Evolutionary conservation across 2,329 filamentous ascomycete species (phyloP), one percentile per base, ranked within the genome.

Genomic region (Xylariaceae sp.): DNA sequence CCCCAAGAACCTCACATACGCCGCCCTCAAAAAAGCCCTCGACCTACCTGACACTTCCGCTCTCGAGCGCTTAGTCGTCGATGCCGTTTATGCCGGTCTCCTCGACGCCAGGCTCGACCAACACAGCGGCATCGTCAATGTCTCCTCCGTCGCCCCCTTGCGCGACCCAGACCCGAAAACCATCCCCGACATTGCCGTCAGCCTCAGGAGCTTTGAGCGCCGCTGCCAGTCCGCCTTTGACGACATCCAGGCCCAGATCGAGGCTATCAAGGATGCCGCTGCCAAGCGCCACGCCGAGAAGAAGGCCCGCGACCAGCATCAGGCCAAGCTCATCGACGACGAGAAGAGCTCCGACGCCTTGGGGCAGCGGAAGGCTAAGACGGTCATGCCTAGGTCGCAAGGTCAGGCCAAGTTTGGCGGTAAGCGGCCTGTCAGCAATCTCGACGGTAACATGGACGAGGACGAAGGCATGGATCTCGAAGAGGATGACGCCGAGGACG

Each of bases 41-140:
- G 81, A 78, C 47, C 82, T 97, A 14, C 64, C 78, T 30, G 81
- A 80, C 32, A 66, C 80, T 19, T 78, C 86, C 39, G 82, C 88
- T 40, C 82, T 99, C 47, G 94, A 99, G 74, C 82, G 86, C 57
- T 81, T 96, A 52, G 83, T 97, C 58, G 94, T 92, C 59, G 83
- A 84, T 35, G 87, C 90, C 60, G 87, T 96, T 64, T 97, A 96
- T 73, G 83, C 87, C 6, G 88, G 87, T 38, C 81, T 99, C 2
- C 72, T 99, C 43, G 79, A 81, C 36, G 92, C 86, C 6, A 91
- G 89, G 38, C 85, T 99, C 48, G 89, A 96, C 65, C 89, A 91
- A 4, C 81, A 82, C 50, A 78, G 85, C 48, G 82, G 86, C 32
- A 78, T 80, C 52, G 86, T 97, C 18, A 81, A 86, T 63, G 83